A percentile compares a stretch with the other conserved stretches of the same genome.
Conservation (phyloP, 495 filamentous ascomycete species). For the Podospora tetraspora region DNA sequence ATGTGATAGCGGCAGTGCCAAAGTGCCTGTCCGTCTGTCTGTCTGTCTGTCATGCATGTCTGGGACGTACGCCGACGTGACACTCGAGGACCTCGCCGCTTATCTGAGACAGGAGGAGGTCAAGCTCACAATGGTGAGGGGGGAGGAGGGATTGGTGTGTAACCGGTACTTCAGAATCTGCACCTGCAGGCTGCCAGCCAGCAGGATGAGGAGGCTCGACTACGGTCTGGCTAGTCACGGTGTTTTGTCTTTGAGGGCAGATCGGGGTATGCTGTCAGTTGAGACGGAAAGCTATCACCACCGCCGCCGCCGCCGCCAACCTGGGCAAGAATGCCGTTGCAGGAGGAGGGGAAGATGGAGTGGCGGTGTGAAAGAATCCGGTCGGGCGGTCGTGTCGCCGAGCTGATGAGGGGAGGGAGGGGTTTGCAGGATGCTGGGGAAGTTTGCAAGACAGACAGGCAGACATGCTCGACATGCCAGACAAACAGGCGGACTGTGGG, state of each 20-base stretch:
- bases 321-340: too few species aligned
- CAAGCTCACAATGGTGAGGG: not conserved
- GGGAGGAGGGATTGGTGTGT: not conserved
- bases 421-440: not conserved
- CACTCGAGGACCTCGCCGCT: not conserved
- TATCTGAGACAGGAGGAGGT: not conserved
- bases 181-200: not conserved
- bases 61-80: not conserved
- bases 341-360: not conserved
- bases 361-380: not conserved
- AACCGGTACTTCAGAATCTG: not conserved
- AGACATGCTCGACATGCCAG: too few species aligned
- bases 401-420: not conserved
- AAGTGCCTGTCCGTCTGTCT: too few species aligned
- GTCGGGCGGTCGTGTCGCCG: not conserved
- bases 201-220: not conserved
- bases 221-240: accelerated
- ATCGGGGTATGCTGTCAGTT: too few species aligned
- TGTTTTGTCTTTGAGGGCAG: not conserved
- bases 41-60: not conserved
- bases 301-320: too few species aligned
- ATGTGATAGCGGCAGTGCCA: not conserved
- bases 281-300: too few species aligned
- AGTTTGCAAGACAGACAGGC: not conserved
- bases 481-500: not conserved